A percentile compares a stretch with the other conserved stretches of the same genome.
Conservation (phyloP, 2,329 filamentous ascomycete species). For the Malbranchea cinnamomea region DNA sequence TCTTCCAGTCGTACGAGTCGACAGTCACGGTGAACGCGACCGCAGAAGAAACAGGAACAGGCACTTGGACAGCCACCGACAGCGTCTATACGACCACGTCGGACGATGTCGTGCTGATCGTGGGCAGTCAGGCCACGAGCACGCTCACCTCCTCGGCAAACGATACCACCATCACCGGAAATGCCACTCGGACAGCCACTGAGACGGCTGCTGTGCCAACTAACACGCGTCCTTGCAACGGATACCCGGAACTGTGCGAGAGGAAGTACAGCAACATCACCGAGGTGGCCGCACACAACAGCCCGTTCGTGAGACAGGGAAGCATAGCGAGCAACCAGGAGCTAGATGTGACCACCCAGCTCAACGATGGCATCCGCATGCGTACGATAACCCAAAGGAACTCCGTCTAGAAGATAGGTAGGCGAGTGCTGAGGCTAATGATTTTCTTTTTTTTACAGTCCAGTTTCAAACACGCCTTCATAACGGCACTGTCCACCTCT, state of each 20-base stretch:
- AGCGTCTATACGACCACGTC: constrained; percentile 19
- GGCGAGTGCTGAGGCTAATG: constrained; percentile 1
- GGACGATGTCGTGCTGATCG: constrained; percentile 25
- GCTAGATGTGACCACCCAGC: constrained; percentile 50
- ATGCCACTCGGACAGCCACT: constrained; percentile 32
- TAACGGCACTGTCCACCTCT: constrained; percentile 55
- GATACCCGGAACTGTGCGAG: constrained; percentile 59
- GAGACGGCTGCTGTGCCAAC: constrained; percentile 34
- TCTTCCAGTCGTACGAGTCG: too few species aligned
- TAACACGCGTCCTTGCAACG: constrained; percentile 70
- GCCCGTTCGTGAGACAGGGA: constrained; percentile 55
- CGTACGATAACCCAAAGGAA: constrained; percentile 26
- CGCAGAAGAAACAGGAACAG: constrained; percentile 9
- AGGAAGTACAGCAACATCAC: constrained; percentile 73
- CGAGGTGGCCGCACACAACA: constrained; percentile 65
- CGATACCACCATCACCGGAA: constrained; percentile 32
- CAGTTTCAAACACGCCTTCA: constrained; percentile 44
- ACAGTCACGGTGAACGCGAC: too few species aligned
- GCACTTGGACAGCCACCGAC: constrained; percentile 14
- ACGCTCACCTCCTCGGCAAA: constrained; percentile 10
- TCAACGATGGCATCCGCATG: constrained; percentile 57
- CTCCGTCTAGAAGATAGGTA: background rate
- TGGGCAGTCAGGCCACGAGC: constrained; percentile 20
- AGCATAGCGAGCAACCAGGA: constrained; percentile 66
- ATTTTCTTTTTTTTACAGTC: constrained; percentile 24